These are phyloP conservation scores for Ricinus communis DNA, from an alignment of 345 rosid genomes.

Conservation along the genomic window DNA sequence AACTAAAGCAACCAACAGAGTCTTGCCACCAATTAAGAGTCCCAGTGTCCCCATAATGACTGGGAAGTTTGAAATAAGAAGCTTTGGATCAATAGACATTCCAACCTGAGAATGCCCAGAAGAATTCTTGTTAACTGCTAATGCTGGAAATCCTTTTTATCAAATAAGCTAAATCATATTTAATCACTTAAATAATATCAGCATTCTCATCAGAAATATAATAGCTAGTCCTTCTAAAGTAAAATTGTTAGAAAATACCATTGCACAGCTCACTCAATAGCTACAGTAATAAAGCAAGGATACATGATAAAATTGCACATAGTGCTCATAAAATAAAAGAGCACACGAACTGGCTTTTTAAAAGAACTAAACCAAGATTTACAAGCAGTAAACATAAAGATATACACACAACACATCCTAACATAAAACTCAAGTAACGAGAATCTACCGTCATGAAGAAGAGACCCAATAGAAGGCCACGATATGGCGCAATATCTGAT, in stretches of 20 bases:
- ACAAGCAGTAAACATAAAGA: background rate
- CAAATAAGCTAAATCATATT: conserved; percentile 17
- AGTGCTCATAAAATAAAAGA: background rate
- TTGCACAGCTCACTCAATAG: background rate
- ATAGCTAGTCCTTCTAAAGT: background rate
- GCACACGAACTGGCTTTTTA: background rate
- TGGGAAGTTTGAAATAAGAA: conserved; percentile 85
- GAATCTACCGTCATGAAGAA: conserved; percentile 96
- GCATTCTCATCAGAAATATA: background rate
- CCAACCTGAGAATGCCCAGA: conserved; percentile 75
- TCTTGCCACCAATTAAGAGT: conserved; percentile 85
- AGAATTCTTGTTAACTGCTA: conserved; percentile 31
- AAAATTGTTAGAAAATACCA: background rate
- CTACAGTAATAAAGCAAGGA: background rate
- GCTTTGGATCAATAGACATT: conserved; percentile 98
- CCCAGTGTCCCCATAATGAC: conserved; percentile 72
- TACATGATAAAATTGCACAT: background rate
- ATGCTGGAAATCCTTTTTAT: conserved; percentile 15
- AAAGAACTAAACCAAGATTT: conserved; percentile 1
- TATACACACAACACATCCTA: background rate
- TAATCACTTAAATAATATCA: conserved; percentile 10
- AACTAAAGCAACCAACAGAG: conserved; percentile 64
- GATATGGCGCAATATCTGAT: conserved; percentile 98
- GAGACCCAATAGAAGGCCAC: conserved; percentile 96
- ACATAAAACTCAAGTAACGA: conserved; percentile 8